phyloP scores from a whole-genome alignment of 257 asterid genomes.

The Solanum piurae region DNA sequence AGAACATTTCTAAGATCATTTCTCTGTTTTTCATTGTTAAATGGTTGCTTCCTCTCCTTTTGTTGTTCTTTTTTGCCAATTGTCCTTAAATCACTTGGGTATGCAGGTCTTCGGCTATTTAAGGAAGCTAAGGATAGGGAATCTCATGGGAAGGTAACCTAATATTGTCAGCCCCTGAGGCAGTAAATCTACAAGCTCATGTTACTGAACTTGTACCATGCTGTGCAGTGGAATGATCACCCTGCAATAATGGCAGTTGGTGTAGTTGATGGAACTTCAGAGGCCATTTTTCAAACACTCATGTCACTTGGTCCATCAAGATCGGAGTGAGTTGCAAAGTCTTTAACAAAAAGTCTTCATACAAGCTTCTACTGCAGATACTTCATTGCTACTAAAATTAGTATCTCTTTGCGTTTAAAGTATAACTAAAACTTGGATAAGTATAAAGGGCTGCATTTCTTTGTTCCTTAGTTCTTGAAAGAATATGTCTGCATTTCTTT shows the following conservation, averaged over 20 bases:
- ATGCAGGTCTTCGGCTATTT: conserved; percentile 79
- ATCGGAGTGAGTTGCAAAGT: conserved; percentile 65
- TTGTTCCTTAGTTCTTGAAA: background rate
- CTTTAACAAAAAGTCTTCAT: background rate
- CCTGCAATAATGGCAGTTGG: conserved; percentile 99
- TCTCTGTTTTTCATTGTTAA: background rate
- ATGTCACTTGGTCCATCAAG: conserved; percentile 97
- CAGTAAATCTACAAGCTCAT: background rate
- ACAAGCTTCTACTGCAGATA: background rate
- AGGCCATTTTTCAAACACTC: conserved; percentile 81
- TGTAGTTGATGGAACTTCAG: conserved; percentile 83
- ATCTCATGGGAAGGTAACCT: conserved; percentile 50
- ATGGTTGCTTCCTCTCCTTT: background rate
- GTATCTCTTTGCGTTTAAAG: background rate
- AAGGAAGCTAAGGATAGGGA: conserved; percentile 90
- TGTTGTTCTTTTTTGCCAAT: background rate
- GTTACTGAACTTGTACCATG: background rate
- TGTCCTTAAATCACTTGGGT: conserved; percentile 2
- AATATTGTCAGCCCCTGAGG: background rate
- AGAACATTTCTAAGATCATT: background rate
- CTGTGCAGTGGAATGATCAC: conserved; percentile 57
- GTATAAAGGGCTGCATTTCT: background rate
- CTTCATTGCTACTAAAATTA: background rate
- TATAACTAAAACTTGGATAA: background rate
- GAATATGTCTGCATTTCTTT: background rate